Evolutionary conservation across 2,329 filamentous ascomycete species (phyloP).

Genomic region (Xylaria digitata): DNA sequence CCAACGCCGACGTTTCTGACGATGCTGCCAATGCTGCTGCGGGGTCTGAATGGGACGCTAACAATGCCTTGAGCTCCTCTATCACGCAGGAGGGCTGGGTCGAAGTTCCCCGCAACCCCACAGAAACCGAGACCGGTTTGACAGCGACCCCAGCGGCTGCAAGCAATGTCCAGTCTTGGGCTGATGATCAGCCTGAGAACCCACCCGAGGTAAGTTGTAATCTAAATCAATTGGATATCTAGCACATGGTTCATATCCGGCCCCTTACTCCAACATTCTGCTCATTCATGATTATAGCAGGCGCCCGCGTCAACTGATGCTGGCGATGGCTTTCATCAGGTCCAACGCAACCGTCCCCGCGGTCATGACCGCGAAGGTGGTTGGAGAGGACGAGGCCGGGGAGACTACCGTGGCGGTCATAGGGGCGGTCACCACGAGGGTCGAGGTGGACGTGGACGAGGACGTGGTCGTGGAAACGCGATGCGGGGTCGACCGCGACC

Average conservation of each 20-base stretch:
- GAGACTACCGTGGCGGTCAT: conserved; percentile 48
- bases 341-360: conserved; percentile 50
- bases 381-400: conserved; percentile 47
- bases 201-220: conserved; percentile 56
- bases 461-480: conserved; percentile 44
- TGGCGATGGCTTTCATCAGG: conserved; percentile 50
- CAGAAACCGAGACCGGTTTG: conserved; percentile 77
- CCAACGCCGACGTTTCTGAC: conserved; percentile 64
- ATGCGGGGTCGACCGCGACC: conserved; percentile 45
- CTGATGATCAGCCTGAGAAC: conserved; percentile 77
- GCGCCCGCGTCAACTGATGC: conserved; percentile 42
- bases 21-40: conserved; percentile 69
- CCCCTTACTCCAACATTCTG: conserved; percentile 6
- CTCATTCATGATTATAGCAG: conserved; percentile 40
- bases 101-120: conserved; percentile 76
- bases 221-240: not conserved
- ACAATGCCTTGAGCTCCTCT: conserved; percentile 59
- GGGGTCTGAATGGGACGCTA: conserved; percentile 73
- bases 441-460: conserved; percentile 49
- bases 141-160: conserved; percentile 69
- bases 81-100: conserved; percentile 75
- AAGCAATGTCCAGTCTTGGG: conserved; percentile 76
- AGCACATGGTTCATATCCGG: not conserved
- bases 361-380: conserved; percentile 48
- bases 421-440: conserved; percentile 46